Percentiles rank a stretch among this genome's conserved stretches.
phyloP scores from a whole-genome alignment of 2,329 filamentous ascomycete genomes.

The Arthrobotrys sinensis region DNA sequence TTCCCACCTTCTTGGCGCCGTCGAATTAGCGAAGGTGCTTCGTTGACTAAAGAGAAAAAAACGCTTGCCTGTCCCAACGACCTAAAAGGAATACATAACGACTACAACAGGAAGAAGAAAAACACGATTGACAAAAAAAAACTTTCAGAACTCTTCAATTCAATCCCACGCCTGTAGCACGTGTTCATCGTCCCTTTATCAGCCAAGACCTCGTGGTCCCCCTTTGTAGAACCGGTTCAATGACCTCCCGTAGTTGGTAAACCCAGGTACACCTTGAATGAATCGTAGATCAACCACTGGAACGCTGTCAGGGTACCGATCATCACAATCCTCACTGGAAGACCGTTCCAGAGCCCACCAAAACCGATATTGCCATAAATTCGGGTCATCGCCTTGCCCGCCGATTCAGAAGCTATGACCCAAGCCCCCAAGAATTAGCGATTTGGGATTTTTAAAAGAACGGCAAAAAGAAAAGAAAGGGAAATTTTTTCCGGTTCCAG shows the following conservation, averaged over 20 bases:
- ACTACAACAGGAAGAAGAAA: background rate
- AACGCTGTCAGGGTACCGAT: conserved; percentile 85
- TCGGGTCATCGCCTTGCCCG: conserved; percentile 80
- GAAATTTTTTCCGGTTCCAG: background rate
- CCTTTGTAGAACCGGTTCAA: conserved; percentile 8
- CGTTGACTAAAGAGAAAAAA: conserved; percentile 26
- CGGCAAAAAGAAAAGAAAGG: background rate
- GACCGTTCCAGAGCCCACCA: conserved; percentile 88
- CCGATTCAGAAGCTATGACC: conserved; percentile 77
- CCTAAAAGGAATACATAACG: conserved; percentile 18
- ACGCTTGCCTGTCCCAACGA: conserved; percentile 5
- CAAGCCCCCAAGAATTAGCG: conserved; percentile 8
- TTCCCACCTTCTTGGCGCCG: conserved; percentile 29
- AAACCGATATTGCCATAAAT: conserved; percentile 93
- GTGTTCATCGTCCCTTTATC: conserved; percentile 26
- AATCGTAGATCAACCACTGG: conserved; percentile 96
- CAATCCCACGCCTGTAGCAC: conserved; percentile 19
- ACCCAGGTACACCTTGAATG: conserved; percentile 92
- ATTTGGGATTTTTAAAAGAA: background rate
- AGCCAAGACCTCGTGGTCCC: conserved; percentile 12
- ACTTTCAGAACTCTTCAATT: conserved; percentile 3
- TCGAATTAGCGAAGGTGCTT: conserved; percentile 31
- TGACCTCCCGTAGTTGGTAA: conserved; percentile 83
- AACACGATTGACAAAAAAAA: background rate
- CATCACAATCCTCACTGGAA: conserved; percentile 91